These are phyloP conservation scores for Rhazya stricta DNA, from an alignment of 257 asterid species.

Conservation along the genomic window DNA sequence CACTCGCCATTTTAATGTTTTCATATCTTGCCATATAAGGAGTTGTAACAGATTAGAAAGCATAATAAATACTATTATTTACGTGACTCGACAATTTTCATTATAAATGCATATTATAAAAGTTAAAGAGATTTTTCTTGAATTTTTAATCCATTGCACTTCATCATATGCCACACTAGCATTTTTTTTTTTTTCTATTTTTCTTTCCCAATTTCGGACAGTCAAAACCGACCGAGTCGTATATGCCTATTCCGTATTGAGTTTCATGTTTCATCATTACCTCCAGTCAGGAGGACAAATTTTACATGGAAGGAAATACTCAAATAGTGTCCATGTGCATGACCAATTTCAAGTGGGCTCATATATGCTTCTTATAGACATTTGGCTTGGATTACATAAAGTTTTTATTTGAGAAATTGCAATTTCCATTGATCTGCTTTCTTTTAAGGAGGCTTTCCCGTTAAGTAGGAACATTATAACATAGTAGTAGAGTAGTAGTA, in stretches of 20 bases:
- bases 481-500: no score
- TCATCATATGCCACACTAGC: background rate
- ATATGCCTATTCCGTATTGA: background rate
- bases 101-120: background rate
- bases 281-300: background rate
- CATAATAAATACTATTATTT: background rate
- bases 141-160: background rate
- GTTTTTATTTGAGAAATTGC: no score
- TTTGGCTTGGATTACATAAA: background rate
- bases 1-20: background rate
- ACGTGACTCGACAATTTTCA: background rate
- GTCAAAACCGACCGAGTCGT: background rate
- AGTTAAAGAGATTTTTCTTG: background rate
- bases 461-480: background rate
- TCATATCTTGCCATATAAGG: background rate
- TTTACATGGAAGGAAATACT: background rate
- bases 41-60: background rate
- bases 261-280: background rate
- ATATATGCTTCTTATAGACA: background rate
- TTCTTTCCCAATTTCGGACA: background rate
- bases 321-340: background rate
- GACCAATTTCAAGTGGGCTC: background rate
- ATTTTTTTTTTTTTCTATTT: background rate
- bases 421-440: background rate
- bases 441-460: background rate